Base-by-base conservation (phyloP, 2,329 filamentous ascomycete genomes). In the Diplodia sapinea region DNA sequence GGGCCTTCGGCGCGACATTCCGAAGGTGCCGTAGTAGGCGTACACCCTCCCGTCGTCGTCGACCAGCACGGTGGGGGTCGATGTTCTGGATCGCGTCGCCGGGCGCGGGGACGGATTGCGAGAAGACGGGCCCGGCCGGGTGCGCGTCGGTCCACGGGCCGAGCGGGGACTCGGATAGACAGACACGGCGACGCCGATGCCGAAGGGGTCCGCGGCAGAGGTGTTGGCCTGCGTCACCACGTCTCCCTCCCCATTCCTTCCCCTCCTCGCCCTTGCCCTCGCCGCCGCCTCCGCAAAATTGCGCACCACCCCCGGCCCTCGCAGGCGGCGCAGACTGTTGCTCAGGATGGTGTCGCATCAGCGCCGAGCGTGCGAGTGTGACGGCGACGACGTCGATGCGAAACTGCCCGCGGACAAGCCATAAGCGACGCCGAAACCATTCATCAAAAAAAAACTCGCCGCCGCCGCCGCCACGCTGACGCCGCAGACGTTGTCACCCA, bases 21-120 rank as follows among this genome's bases (percentile, higher is more conserved):
- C 74, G 51, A 80, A 80, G 1, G 79, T 79, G 0, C 79, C 79
- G 71, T 76, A 79, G 70, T 80, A 81, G 17, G 81, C 68, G 52
- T 75, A 81, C 6, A 76, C 78, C 3, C 73, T 73, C 20, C 38
- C 29, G 49, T 80, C 73, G 3, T 76, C 74, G 33, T 81, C 79
- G 0, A 81, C 75, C 1, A 80, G 69, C 0, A 80, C 76, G 0
- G 78, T 79, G 2, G 78, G 78, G 40, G n/a, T 81, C 79, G 40
- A 81, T 81, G 64, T 81, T 81, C 38, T 81, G 77, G 33, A 81
- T 79, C 50, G 71, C 68, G 38, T 80, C 80, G 15, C 70, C 70
- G 3, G 73, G 74, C 17, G 70, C 67, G 1, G 77, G 78, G 1
- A 78, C 70, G 1, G 69, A 73, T 68, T 79, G 74, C 2, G 78